Evolutionary conservation across 345 rosid species (phyloP).

Genomic region (Euphorbia tirucalli): DNA sequence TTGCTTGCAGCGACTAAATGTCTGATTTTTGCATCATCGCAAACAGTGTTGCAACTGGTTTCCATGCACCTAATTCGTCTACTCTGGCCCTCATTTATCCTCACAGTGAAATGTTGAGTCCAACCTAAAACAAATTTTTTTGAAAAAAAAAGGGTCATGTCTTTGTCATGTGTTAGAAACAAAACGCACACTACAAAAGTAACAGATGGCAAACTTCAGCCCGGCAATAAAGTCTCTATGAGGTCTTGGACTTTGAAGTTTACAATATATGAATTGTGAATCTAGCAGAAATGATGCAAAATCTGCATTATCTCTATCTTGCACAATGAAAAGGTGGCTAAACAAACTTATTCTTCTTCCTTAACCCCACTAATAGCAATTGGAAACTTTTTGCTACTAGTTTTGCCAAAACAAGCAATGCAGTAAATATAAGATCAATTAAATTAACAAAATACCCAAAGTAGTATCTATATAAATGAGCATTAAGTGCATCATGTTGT

Average conservation of each 20-base stretch:
- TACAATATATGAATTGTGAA: not conserved
- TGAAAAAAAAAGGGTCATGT: not conserved
- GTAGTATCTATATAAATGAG: not conserved
- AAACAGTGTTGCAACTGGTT: slow-evolving; percentile 37
- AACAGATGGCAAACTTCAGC: not conserved
- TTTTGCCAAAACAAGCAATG: not conserved
- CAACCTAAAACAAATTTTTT: slow-evolving; percentile 26
- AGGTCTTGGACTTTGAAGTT: no score
- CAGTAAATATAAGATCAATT: no score
- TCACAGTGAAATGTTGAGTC: slow-evolving; percentile 41
- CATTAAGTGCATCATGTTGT: not conserved
- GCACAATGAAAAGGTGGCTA: not conserved
- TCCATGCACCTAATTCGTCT: slow-evolving; percentile 43
- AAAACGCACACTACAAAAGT: not conserved
- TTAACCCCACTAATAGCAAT: not conserved
- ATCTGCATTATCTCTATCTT: not conserved
- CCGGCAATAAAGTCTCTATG: not conserved
- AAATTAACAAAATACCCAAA: not conserved
- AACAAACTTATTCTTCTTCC: not conserved
- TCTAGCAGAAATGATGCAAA: not conserved
- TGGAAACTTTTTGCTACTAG: not conserved
- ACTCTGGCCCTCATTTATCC: slow-evolving; percentile 47
- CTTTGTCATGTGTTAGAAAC: not conserved
- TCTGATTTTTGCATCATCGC: slow-evolving; percentile 38
- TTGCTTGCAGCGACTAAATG: slow-evolving; percentile 28